Evolutionary conservation across 805 yeast species (phyloP).

Genomic region (Starmera dryadoides): DNA sequence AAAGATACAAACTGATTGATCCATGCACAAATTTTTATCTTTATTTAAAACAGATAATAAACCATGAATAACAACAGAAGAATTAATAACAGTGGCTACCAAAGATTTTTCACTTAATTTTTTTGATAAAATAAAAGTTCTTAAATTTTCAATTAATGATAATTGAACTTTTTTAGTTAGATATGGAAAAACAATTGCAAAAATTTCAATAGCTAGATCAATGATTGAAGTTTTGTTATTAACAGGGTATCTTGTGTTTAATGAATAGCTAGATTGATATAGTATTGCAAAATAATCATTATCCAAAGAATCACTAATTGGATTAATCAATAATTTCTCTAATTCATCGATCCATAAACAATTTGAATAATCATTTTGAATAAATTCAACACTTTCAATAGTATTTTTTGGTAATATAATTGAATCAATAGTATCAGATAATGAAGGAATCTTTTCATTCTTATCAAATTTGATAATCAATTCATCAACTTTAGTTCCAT

Average conservation of each 20-base stretch:
- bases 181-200: constrained; percentile 61
- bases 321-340: constrained; percentile 26
- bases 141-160: constrained; percentile 76
- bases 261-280: constrained; percentile 24
- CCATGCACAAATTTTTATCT: constrained; percentile 19
- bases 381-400: constrained; percentile 21
- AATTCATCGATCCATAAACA: constrained; percentile 28
- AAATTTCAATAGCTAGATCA: constrained; percentile 75
- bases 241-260: constrained; percentile 29
- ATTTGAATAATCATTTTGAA: constrained; percentile 24
- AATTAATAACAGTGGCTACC: constrained; percentile 52
- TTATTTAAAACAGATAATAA: constrained; percentile 20
- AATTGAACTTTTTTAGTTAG: constrained; percentile 76
- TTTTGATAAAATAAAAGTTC: constrained; percentile 44
- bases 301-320: constrained; percentile 32
- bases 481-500: constrained; percentile 28
- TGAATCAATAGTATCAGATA: constrained; percentile 13
- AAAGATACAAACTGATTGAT: constrained; percentile 32
- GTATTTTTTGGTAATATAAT: constrained; percentile 14
- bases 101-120: constrained; percentile 24
- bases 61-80: constrained; percentile 58
- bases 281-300: constrained; percentile 31
- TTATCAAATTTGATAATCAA: constrained; percentile 22
- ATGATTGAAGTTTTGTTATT: constrained; percentile 46
- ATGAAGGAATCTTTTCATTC: neutral